A percentile compares a stretch with the other conserved stretches of the same genome.
These are phyloP conservation scores for Ceratobasidium sp. DNA, from an alignment of 1,284 basidiomycete species.

Conservation along the genomic window DNA sequence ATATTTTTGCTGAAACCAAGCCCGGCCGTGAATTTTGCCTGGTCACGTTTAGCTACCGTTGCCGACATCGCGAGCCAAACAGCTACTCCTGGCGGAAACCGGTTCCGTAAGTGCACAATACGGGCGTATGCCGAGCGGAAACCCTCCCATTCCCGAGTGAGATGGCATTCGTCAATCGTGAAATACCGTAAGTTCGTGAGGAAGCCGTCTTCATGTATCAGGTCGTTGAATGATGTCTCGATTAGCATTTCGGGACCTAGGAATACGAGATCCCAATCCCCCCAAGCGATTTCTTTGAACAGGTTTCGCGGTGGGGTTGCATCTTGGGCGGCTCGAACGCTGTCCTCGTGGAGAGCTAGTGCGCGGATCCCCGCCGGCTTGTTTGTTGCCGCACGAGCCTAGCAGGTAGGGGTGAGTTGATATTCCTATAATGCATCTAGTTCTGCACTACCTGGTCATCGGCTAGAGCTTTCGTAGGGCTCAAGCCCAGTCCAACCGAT, in stretches of 20 bases:
- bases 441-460: slow-evolving; percentile 1
- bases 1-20: neutral
- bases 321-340: neutral
- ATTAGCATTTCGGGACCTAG: slow-evolving; percentile 4
- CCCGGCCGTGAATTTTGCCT: neutral
- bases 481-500: neutral
- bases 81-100: neutral
- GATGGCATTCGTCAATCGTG: slow-evolving; percentile 1
- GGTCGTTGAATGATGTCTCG: neutral
- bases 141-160: neutral
- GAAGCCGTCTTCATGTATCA: neutral
- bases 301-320: neutral
- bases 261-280: neutral
- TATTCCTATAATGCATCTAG: neutral
- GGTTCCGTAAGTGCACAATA: neutral
- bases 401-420: no score
- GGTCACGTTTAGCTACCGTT: neutral
- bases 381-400: neutral
- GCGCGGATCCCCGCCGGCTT: neutral
- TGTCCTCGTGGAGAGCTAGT: slow-evolving; percentile 8
- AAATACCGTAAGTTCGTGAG: neutral
- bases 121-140: neutral
- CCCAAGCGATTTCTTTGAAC: neutral
- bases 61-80: slow-evolving; percentile 8
- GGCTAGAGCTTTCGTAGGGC: neutral